Percentiles rank a stretch among this genome's conserved stretches.
These are phyloP conservation scores for Plicaturopsis crispa DNA, from an alignment of 768 basidiomycete species.

Conservation along the genomic window DNA sequence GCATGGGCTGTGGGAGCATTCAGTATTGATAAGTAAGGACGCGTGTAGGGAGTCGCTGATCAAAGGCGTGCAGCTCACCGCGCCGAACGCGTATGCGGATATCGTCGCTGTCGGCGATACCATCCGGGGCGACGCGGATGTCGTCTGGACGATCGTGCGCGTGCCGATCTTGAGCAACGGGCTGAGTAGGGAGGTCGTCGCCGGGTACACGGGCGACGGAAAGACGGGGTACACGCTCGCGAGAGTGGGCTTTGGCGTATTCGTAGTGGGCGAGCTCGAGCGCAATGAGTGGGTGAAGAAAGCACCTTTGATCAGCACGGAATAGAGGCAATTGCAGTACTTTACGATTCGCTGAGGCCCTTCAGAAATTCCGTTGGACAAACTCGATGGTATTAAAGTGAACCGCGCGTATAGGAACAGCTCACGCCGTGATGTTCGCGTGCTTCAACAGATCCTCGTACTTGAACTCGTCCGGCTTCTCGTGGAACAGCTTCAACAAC, in stretches of 20 bases:
- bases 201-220: conserved; percentile 65
- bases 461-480: conserved; percentile 68
- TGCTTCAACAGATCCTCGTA: conserved; percentile 75
- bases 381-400: too few relatives aligned
- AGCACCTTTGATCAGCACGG: conserved; percentile 31
- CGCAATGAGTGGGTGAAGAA: conserved; percentile 53
- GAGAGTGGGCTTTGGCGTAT: conserved; percentile 52
- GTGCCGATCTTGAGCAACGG: conserved; percentile 56
- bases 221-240: conserved; percentile 41
- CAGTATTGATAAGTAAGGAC: too few relatives aligned
- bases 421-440: too few relatives aligned
- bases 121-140: conserved; percentile 39
- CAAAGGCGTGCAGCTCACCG: conserved; percentile 25
- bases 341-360: too few relatives aligned
- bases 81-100: conserved; percentile 56
- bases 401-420: too few relatives aligned
- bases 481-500: conserved; percentile 67
- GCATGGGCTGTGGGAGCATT: too few relatives aligned
- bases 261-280: conserved; percentile 50
- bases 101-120: conserved; percentile 56
- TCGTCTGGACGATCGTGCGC: conserved; percentile 66
- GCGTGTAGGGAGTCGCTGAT: too few relatives aligned
- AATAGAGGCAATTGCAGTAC: neutral
- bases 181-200: conserved; percentile 35
- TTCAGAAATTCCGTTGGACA: too few relatives aligned